phyloP scores from a whole-genome alignment of 2,329 filamentous ascomycete genomes.

The Fusarium sp. region DNA sequence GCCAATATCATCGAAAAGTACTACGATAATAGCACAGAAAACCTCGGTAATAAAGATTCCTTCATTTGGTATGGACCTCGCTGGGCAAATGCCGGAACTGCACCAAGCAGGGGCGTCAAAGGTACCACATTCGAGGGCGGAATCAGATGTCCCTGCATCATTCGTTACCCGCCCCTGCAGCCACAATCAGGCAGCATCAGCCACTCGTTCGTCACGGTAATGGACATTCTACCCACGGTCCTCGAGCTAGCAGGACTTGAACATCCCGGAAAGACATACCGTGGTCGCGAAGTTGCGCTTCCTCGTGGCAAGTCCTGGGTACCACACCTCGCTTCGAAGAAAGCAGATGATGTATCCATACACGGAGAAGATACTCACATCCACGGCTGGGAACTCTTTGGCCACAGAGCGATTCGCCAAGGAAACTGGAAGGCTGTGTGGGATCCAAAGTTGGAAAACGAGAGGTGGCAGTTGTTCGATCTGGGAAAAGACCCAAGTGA shows the following conservation, averaged over 20 bases:
- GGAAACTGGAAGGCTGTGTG: conserved; percentile 66
- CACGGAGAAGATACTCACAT: conserved; percentile 54
- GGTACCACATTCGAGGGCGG: conserved; percentile 40
- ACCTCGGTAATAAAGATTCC: background rate
- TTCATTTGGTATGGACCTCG: conserved; percentile 46
- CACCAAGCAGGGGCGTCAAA: conserved; percentile 51
- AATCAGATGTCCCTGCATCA: conserved; percentile 19
- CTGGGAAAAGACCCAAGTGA: conserved; percentile 8
- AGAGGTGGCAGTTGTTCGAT: conserved; percentile 20
- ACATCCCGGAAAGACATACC: conserved; percentile 50
- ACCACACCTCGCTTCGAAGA: background rate
- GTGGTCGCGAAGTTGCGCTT: conserved; percentile 15
- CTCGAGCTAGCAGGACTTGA: conserved; percentile 57
- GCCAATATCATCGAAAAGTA: background rate
- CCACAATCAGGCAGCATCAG: conserved; percentile 52
- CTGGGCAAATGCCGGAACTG: conserved; percentile 58
- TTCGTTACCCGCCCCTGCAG: conserved; percentile 42
- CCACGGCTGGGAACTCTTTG: conserved; percentile 67
- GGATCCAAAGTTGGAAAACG: background rate
- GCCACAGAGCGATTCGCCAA: conserved; percentile 61
- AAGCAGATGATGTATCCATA: conserved; percentile 8
- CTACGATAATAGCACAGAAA: background rate
- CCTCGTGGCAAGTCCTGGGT: conserved; percentile 26
- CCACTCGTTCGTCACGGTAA: conserved; percentile 50
- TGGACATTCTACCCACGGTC: conserved; percentile 60